Evolutionary conservation across 257 asterid genomes (phyloP).

Genomic region (Solanum chaucha): DNA sequence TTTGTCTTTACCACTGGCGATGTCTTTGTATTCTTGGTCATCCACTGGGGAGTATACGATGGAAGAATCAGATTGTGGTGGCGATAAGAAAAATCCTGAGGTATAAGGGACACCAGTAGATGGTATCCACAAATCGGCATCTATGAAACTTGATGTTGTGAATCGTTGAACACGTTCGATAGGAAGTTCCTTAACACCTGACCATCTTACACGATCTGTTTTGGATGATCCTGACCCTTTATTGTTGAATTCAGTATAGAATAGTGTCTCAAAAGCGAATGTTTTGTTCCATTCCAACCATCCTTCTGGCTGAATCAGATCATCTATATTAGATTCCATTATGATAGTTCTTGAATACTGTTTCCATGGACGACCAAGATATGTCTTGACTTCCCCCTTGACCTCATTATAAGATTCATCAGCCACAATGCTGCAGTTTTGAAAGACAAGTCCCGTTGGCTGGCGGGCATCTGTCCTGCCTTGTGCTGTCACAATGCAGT

Average conservation of each 20-base stretch:
- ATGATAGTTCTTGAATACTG: conserved; percentile 59
- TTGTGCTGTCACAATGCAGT: conserved; percentile 74
- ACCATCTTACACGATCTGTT: conserved; percentile 43
- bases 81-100: conserved; percentile 37
- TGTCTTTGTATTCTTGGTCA: conserved; percentile 55
- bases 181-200: conserved; percentile 64
- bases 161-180: conserved; percentile 39
- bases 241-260: conserved; percentile 72
- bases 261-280: conserved; percentile 38
- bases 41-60: conserved; percentile 48
- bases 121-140: conserved; percentile 47
- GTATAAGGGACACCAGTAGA: conserved; percentile 32
- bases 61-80: conserved; percentile 36
- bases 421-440: conserved; percentile 57
- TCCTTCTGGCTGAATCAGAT: conserved; percentile 59
- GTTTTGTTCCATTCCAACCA: conserved; percentile 60
- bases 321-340: conserved; percentile 62
- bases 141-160: conserved; percentile 37
- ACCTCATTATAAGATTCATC: conserved; percentile 28
- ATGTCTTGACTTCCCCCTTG: conserved; percentile 29
- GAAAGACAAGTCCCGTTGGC: conserved; percentile 63
- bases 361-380: conserved; percentile 82
- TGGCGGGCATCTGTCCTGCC: conserved; percentile 64
- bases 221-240: conserved; percentile 61
- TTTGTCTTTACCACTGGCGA: conserved; percentile 20